Base-by-base conservation (phyloP, 192 early-diverging fungal genomes). In the Podila verticillata region DNA sequence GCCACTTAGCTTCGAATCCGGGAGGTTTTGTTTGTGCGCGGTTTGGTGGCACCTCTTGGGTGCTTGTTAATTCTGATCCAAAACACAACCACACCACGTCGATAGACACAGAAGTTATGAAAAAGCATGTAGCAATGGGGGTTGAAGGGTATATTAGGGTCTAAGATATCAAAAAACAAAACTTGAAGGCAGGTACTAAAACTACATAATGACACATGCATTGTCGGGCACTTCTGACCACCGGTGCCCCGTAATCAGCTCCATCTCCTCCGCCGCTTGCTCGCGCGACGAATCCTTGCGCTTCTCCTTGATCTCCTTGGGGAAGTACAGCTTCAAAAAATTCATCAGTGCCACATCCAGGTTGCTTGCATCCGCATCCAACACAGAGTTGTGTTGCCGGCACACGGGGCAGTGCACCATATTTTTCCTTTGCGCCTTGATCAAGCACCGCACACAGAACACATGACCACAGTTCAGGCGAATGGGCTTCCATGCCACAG, bases 391-490 rank as follows among this genome's bases (percentile, higher is more conserved):
- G 39, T 84, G 65, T 44, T 84, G 65, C 26, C 95, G 90, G 63
- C 95, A 96, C 7, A 96, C 67, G 4, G 93, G 93, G 65, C 95
- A 96, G 71, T 94, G 70, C 48, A 75, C 72, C 74, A 95, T 88
- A 12, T 79, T 73, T 24, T 91, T 85, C 6, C 81, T 61, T 17
- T 90, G 89, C 0, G 95, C 92, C 57, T 95, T 93, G 57, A 96
- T 86, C 39, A 96, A 65, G 66, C 95, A 96, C 2, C 92, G 90
- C 7, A 92, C 87, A 77, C 95, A 96, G 64, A 93, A 96, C 6
- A 94, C 85, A 70, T 96, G 95, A 0, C 71, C 65, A 82, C 95
- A 96, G 20, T 79, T 78, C 12, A 96, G 82, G 10, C 93, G 91
- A 63, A 96, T 89, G 28, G 95, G 95, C 35, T 89, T 88, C 93